A percentile compares a stretch with the other conserved stretches of the same genome.
These are phyloP conservation scores for Nicotiana noctiflora DNA, from an alignment of 257 asterid species.

Conservation along the genomic window DNA sequence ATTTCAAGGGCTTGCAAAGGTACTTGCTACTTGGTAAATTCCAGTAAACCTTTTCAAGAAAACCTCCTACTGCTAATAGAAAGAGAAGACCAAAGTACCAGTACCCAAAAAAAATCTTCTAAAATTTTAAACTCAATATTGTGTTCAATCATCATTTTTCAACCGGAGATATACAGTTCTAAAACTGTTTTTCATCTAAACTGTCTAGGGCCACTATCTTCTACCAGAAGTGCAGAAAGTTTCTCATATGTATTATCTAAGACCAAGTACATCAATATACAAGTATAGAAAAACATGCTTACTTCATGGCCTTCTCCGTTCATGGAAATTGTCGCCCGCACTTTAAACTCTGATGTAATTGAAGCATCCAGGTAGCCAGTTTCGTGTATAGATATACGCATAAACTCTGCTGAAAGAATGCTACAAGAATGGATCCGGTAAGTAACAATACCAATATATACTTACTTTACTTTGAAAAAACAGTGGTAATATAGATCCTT, in stretches of 20 bases:
- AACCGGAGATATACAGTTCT: neutral
- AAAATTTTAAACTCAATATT: neutral
- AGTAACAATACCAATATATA: constrained; percentile 37
- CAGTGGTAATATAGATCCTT: neutral
- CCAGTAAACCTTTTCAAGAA: neutral
- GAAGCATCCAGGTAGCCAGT: constrained; percentile 47
- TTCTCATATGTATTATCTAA: neutral
- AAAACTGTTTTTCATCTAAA: neutral
- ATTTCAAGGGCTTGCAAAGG: neutral
- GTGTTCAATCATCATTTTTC: neutral
- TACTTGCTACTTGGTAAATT: neutral
- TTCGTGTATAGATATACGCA: constrained; percentile 68
- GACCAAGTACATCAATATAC: neutral
- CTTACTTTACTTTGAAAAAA: neutral
- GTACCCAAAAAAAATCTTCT: neutral
- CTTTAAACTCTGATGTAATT: constrained; percentile 26
- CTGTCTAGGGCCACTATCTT: neutral
- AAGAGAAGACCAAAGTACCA: neutral
- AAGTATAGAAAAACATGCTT: constrained; percentile 22
- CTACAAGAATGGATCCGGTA: constrained; percentile 83
- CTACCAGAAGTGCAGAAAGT: neutral
- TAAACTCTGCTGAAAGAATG: constrained; percentile 99
- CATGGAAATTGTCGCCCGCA: constrained; percentile 25
- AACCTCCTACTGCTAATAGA: neutral
- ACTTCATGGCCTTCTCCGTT: constrained; percentile 64